These are phyloP conservation scores for Neurospora crassa DNA, from an alignment of 2,329 filamentous ascomycete species.

Conservation along the genomic window DNA sequence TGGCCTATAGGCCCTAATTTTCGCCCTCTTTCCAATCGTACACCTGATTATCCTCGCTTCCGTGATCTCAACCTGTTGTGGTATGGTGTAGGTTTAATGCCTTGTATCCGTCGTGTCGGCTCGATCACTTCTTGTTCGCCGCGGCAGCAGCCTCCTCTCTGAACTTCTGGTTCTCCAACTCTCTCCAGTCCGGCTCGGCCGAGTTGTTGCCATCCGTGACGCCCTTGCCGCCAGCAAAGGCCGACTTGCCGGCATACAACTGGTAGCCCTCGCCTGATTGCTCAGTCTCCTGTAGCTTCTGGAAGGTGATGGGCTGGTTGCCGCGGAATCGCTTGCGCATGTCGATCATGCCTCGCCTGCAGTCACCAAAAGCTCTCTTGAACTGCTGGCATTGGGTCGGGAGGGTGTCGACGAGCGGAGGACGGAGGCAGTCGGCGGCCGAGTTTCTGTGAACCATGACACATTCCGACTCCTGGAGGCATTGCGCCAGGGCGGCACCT, in stretches of 20 bases:
- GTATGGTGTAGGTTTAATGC: not conserved
- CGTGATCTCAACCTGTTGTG: not conserved
- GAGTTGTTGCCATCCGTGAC: conserved; percentile 60
- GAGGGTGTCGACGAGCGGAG: conserved; percentile 70
- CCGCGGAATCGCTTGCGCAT: conserved; percentile 98
- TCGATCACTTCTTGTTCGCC: conserved; percentile 16
- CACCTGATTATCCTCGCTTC: not conserved
- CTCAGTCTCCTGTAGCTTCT: conserved; percentile 51
- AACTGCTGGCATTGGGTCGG: conserved; percentile 87
- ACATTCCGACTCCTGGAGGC: conserved; percentile 93
- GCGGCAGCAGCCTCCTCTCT: conserved; percentile 25
- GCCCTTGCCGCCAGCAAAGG: conserved; percentile 55
- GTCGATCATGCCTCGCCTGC: conserved; percentile 92
- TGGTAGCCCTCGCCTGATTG: conserved; percentile 51
- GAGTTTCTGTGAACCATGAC: conserved; percentile 85
- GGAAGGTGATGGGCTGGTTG: conserved; percentile 72
- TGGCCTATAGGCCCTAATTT: not conserved
- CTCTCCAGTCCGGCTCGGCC: conserved; percentile 51
- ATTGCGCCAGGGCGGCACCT: conserved; percentile 89
- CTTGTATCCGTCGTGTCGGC: not conserved
- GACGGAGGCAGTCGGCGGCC: conserved; percentile 78
- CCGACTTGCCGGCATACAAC: conserved; percentile 69
- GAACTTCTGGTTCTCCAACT: conserved; percentile 55
- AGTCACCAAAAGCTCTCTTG: conserved; percentile 86
- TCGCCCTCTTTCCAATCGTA: not conserved